phyloP scores from a whole-genome alignment of 1,139 yeast genomes.

The Blastobotrys serpentis region DNA sequence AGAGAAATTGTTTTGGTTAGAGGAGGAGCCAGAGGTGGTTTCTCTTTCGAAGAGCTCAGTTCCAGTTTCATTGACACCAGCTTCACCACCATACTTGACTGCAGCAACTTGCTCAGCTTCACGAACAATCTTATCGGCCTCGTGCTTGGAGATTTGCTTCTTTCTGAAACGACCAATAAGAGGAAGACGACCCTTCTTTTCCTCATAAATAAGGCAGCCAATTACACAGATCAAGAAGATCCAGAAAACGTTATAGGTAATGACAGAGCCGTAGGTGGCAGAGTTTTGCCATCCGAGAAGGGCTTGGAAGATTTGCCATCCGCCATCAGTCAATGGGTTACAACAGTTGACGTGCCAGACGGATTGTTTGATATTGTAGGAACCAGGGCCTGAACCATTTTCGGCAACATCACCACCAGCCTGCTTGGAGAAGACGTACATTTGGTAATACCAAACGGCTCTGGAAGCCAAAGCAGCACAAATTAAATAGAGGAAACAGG shows the following conservation, averaged over 20 bases:
- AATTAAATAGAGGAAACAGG: slow-evolving; percentile 78
- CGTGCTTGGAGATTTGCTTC: slow-evolving; percentile 30
- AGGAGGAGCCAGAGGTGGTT: slow-evolving; percentile 5
- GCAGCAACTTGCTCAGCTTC: slow-evolving; percentile 34
- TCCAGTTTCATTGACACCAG: background rate
- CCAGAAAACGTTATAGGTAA: slow-evolving; percentile 87
- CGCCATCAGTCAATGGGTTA: slow-evolving; percentile 81
- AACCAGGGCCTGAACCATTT: slow-evolving; percentile 87
- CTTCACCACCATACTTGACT: slow-evolving; percentile 21
- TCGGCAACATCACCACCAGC: slow-evolving; percentile 93
- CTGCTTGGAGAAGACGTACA: slow-evolving; percentile 54
- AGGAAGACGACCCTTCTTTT: slow-evolving; percentile 45
- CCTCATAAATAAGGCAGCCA: slow-evolving; percentile 54
- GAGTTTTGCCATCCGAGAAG: slow-evolving; percentile 88
- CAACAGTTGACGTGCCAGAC: slow-evolving; percentile 97
- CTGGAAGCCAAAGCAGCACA: slow-evolving; percentile 88
- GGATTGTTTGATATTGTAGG: slow-evolving; percentile 69
- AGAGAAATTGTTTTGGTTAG: background rate
- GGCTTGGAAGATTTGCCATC: slow-evolving; percentile 92
- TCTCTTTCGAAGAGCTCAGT: slow-evolving; percentile 3
- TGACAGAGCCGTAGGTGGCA: slow-evolving; percentile 85
- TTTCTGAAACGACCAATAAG: slow-evolving; percentile 25
- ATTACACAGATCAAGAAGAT: slow-evolving; percentile 53
- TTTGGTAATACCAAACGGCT: slow-evolving; percentile 85
- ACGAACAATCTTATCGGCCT: slow-evolving; percentile 34